Percentiles rank a stretch among this genome's conserved stretches.
Evolutionary conservation across 2,329 filamentous ascomycete genomes (phyloP).

Genomic region (Epichloe gansuensis): DNA sequence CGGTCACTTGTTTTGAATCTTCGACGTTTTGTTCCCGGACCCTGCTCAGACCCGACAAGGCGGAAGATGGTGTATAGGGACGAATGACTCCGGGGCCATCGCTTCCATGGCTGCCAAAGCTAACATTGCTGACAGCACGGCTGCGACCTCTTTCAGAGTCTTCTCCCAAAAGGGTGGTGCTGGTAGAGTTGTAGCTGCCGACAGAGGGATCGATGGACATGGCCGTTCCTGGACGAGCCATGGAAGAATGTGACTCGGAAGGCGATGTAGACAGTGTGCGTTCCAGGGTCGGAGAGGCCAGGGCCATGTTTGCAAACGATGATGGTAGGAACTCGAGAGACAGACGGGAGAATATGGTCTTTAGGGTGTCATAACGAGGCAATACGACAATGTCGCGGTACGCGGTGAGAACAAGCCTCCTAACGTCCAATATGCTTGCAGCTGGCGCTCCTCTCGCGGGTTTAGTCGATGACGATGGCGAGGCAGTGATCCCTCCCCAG

Average conservation of each 20-base stretch:
- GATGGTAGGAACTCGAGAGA: conserved; percentile 64
- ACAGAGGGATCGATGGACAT: conserved; percentile 60
- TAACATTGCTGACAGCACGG: conserved; percentile 78
- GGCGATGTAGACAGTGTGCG: conserved; percentile 39
- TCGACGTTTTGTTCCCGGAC: conserved; percentile 47
- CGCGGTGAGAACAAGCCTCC: conserved; percentile 74
- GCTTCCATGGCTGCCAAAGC: conserved; percentile 42
- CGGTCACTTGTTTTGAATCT: conserved; percentile 70
- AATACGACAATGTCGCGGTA: conserved; percentile 85
- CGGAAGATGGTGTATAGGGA: conserved; percentile 36
- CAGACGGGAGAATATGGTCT: conserved; percentile 78
- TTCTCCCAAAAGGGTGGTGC: conserved; percentile 65
- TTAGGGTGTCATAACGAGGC: conserved; percentile 76
- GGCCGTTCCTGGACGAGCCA: conserved; percentile 56
- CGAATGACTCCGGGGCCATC: conserved; percentile 27
- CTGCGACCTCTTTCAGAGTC: conserved; percentile 48
- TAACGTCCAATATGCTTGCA: conserved; percentile 60
- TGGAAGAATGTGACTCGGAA: conserved; percentile 31
- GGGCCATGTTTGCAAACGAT: conserved; percentile 36
- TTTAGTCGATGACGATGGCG: conserved; percentile 20
- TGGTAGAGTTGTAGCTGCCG: conserved; percentile 69
- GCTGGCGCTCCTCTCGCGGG: conserved; percentile 32
- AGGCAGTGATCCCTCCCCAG: conserved; percentile 59
- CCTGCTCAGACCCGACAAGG: conserved; percentile 25
- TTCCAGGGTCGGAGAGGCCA: conserved; percentile 40